phyloP scores from a whole-genome alignment of 768 basidiomycete species.

The Collybia sordida region DNA sequence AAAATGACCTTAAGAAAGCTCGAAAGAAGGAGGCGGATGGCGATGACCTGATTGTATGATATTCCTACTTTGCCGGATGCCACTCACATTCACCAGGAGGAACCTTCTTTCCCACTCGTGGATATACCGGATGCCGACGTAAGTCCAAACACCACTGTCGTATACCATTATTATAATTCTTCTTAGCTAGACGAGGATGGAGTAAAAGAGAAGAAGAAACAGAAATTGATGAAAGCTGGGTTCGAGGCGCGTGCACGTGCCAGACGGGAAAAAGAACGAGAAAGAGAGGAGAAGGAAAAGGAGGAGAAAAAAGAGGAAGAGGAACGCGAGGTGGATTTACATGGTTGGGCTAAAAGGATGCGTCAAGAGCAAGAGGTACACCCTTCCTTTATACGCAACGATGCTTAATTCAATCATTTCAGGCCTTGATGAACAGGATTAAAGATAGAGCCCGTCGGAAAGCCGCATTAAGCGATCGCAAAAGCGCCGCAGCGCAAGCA shows the following conservation, averaged over 20 bases:
- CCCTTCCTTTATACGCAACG: neutral
- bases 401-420: conserved; percentile 2
- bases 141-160: conserved; percentile 15
- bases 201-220: conserved; percentile 92
- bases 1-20: conserved; percentile 70
- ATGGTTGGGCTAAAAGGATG: conserved; percentile 72
- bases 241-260: conserved; percentile 87
- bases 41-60: conserved; percentile 56
- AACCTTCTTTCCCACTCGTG: conserved; percentile 87
- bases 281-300: conserved; percentile 68
- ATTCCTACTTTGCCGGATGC: neutral
- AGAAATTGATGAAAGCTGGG: conserved; percentile 89
- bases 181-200: conserved; percentile 82
- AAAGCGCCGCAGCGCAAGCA: conserved; percentile 92
- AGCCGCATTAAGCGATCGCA: conserved; percentile 84
- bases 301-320: conserved; percentile 77
- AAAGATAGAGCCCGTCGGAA: conserved; percentile 78
- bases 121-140: conserved; percentile 90
- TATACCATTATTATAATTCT: neutral
- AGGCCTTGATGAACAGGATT: conserved; percentile 83
- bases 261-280: conserved; percentile 85
- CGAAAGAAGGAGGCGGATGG: conserved; percentile 82
- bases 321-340: conserved; percentile 69
- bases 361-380: conserved; percentile 79
- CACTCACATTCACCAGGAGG: conserved; percentile 49